phyloP scores from a whole-genome alignment of 208 protist genomes.

The Acanthamoeba lenticulata region DNA sequence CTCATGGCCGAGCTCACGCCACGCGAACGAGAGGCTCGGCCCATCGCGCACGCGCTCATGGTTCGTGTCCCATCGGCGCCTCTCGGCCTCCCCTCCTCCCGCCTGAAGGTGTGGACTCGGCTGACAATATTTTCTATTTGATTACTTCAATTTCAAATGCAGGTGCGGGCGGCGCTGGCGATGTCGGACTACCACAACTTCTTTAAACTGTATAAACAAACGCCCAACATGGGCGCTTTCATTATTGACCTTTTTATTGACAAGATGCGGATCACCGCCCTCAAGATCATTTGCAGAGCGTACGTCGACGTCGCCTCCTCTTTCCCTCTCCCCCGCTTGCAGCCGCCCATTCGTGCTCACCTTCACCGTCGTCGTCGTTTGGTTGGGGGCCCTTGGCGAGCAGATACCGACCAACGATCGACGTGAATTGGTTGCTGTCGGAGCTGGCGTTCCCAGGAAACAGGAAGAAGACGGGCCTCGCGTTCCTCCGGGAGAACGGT shows the following conservation, averaged over 20 bases:
- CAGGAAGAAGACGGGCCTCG: conserved; percentile 14
- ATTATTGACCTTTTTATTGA: conserved; percentile 58
- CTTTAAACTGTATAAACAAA: conserved; percentile 58
- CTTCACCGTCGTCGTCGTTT: neutral
- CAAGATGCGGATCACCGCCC: conserved; percentile 25
- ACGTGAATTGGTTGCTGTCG: conserved; percentile 4
- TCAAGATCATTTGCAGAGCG: conserved; percentile 64
- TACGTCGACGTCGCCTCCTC: neutral
- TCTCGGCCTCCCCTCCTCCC: no score
- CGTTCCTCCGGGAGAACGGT: conserved; percentile 20
- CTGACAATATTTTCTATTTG: no score
- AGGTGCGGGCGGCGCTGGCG: conserved; percentile 46
- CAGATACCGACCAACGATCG: conserved; percentile 44
- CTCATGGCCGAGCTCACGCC: conserved; percentile 45
- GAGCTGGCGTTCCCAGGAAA: neutral
- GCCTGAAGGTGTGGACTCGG: no score
- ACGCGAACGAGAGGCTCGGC: neutral
- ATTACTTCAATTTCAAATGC: no score
- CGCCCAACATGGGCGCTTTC: conserved; percentile 58
- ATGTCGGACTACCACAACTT: conserved; percentile 54
- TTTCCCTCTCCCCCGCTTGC: neutral
- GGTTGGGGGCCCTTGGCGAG: neutral
- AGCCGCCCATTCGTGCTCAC: no score
- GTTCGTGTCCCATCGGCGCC: neutral
- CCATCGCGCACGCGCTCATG: conserved; percentile 40